These are phyloP conservation scores for Candida saitoana DNA, from an alignment of 805 yeast genomes.

Conservation along the genomic window DNA sequence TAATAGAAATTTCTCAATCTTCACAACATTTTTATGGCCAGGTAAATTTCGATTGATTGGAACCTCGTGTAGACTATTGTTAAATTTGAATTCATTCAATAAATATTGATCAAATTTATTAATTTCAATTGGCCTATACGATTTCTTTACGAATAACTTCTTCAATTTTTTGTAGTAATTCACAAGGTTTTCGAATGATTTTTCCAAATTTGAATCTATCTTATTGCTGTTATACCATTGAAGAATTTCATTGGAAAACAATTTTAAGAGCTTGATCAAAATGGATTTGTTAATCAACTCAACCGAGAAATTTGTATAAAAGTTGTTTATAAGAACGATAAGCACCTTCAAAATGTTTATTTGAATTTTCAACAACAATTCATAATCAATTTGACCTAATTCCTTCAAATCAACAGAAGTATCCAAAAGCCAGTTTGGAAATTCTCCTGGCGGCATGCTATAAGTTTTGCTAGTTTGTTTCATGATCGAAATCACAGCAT, in stretches of 20 bases:
- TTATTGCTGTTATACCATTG: constrained; percentile 45
- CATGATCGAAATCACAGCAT: constrained; percentile 43
- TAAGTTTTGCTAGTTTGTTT: constrained; percentile 22
- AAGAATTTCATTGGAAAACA: constrained; percentile 62
- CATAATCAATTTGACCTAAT: constrained; percentile 54
- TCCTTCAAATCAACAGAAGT: constrained; percentile 32
- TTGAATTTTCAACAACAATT: constrained; percentile 70
- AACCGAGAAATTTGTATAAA: constrained; percentile 71
- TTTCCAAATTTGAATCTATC: constrained; percentile 30
- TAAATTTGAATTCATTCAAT: constrained; percentile 39
- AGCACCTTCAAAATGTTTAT: constrained; percentile 77
- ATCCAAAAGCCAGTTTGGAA: constrained; percentile 60
- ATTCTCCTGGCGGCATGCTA: constrained; percentile 16
- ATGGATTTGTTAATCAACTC: constrained; percentile 56
- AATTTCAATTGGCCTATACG: constrained; percentile 56
- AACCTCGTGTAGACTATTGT: constrained; percentile 39
- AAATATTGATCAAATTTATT: constrained; percentile 36
- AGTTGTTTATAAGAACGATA: constrained; percentile 63
- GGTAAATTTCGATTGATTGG: constrained; percentile 46
- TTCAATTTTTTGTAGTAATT: constrained; percentile 60
- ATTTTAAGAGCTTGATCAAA: constrained; percentile 60
- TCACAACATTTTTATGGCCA: constrained; percentile 40
- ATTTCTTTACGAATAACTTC: constrained; percentile 63
- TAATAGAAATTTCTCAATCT: constrained; percentile 58
- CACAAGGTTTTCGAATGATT: constrained; percentile 37